phyloP scores from a whole-genome alignment of 73 alveolate genomes.

The Strombidium stylifer region DNA sequence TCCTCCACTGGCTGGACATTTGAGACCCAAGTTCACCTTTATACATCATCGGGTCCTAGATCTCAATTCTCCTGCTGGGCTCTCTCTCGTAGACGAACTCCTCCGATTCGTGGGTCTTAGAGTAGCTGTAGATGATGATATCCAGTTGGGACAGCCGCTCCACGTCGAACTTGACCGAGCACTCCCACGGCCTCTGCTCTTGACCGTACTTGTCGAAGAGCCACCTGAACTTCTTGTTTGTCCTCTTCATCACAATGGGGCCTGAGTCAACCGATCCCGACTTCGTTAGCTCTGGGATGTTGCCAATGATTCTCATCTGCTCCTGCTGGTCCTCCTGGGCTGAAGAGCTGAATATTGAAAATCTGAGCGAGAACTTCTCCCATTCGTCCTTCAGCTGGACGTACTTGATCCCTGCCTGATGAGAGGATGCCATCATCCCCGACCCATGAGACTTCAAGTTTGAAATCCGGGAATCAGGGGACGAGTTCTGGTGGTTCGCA shows the following conservation, averaged over 20 bases:
- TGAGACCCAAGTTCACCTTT: constrained; percentile 7
- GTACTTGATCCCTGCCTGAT: no score
- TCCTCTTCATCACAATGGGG: constrained; percentile 49
- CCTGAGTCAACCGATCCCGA: constrained; percentile 42
- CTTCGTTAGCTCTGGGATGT: constrained; percentile 25
- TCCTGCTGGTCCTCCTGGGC: constrained; percentile 22
- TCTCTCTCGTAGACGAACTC: constrained; percentile 78
- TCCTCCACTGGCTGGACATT: constrained; percentile 21
- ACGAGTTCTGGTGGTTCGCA: no score
- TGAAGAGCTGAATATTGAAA: constrained; percentile 38
- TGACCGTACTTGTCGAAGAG: no score
- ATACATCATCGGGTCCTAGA: constrained; percentile 17
- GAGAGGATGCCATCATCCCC: no score
- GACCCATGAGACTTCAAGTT: no score
- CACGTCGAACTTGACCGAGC: constrained; percentile 9
- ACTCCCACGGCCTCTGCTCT: constrained; percentile 58
- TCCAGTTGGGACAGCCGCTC: background rate
- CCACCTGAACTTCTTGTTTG: constrained; percentile 20
- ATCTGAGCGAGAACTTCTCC: constrained; percentile 30
- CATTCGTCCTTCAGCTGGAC: constrained; percentile 68
- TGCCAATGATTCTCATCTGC: constrained; percentile 56
- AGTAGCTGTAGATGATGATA: constrained; percentile 62
- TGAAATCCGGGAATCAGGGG: no score
- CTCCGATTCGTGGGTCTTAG: constrained; percentile 42
- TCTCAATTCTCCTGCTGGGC: constrained; percentile 59